These are phyloP conservation scores for Pseudocohnilembus persalinus DNA, from an alignment of 169 alveolate genomes.

Conservation along the genomic window DNA sequence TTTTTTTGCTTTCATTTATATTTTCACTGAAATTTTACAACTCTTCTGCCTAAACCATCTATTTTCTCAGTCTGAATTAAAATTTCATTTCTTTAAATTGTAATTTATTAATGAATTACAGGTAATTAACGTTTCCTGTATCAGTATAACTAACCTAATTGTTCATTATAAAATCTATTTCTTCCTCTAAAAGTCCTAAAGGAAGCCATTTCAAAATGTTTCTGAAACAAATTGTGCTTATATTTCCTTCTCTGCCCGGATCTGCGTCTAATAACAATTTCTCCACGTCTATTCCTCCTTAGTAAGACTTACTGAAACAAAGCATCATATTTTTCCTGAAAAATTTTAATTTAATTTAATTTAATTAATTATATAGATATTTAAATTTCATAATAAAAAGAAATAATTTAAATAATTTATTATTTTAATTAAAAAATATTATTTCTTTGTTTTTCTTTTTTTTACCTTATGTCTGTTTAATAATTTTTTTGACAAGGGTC, in stretches of 20 bases:
- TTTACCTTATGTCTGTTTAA: neutral
- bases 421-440: too few species aligned
- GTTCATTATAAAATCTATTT: slow-evolving; percentile 50
- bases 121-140: slow-evolving; percentile 49
- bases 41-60: neutral
- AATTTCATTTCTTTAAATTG: slow-evolving; percentile 25
- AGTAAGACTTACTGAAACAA: slow-evolving; percentile 9
- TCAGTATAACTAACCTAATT: slow-evolving; percentile 40
- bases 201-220: slow-evolving; percentile 42
- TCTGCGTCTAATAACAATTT: slow-evolving; percentile 13
- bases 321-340: slow-evolving; percentile 11
- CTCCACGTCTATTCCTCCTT: slow-evolving; percentile 23
- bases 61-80: neutral
- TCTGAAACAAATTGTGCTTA: slow-evolving; percentile 27
- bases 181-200: slow-evolving; percentile 33
- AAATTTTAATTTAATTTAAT: too few species aligned
- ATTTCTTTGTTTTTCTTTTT: too few species aligned
- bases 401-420: too few species aligned
- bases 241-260: slow-evolving; percentile 29
- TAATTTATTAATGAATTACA: slow-evolving; percentile 39
- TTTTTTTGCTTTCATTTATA: slow-evolving; percentile 9
- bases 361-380: too few species aligned
- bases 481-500: neutral
- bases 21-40: neutral
- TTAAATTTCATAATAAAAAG: too few species aligned